These are phyloP conservation scores for Cyclocybe cylindracea DNA, from an alignment of 768 basidiomycete species.

Conservation along the genomic window DNA sequence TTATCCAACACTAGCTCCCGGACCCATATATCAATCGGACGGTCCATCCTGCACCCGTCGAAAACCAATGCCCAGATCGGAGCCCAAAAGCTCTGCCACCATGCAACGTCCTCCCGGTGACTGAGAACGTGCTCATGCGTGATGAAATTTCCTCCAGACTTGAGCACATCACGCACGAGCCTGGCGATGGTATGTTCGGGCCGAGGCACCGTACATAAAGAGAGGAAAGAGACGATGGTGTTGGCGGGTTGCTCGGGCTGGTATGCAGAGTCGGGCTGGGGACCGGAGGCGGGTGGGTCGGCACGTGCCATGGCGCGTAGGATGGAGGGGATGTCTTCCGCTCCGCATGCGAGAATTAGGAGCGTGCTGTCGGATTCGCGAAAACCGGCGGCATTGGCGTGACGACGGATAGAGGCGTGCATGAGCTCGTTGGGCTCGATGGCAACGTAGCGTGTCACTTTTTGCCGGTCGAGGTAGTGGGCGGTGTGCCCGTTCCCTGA, in stretches of 20 bases:
- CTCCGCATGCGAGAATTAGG: conserved; percentile 61
- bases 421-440: conserved; percentile 66
- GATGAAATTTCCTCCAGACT: conserved; percentile 63
- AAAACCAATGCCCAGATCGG: conserved; percentile 63
- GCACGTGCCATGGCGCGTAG: conserved; percentile 32
- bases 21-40: conserved; percentile 53
- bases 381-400: conserved; percentile 54
- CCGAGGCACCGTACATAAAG: conserved; percentile 64
- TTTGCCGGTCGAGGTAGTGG: conserved; percentile 55
- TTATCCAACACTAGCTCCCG: conserved; percentile 29
- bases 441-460: conserved; percentile 67
- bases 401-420: conserved; percentile 54
- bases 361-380: conserved; percentile 52
- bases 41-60: conserved; percentile 66
- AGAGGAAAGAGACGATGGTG: conserved; percentile 65
- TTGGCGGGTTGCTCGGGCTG: conserved; percentile 35
- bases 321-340: conserved; percentile 56
- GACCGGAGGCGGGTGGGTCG: conserved; percentile 13
- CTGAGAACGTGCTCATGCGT: conserved; percentile 74
- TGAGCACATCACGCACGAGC: conserved; percentile 54
- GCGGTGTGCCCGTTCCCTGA: conserved; percentile 65
- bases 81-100: conserved; percentile 78
- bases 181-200: conserved; percentile 48
- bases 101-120: conserved; percentile 50
- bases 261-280: conserved; percentile 8